Conservation (phyloP, 495 filamentous ascomycete species). For the Trichocladium uniseriatum region DNA sequence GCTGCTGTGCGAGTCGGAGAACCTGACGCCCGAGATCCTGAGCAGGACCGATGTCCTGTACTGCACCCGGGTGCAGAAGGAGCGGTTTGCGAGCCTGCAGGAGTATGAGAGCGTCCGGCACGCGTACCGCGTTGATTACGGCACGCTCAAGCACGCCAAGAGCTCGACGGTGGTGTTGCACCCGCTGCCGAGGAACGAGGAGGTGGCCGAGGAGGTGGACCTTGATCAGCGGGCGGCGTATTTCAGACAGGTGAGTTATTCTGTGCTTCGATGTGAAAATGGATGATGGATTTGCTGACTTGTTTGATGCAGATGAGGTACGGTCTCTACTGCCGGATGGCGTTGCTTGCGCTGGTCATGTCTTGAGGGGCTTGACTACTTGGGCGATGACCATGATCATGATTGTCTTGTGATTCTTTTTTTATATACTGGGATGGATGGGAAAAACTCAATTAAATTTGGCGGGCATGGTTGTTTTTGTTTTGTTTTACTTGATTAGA, state of each 20-base stretch:
- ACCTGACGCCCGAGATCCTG: conserved; percentile 76
- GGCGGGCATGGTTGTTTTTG: conserved; percentile 2
- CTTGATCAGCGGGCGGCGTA: conserved; percentile 95
- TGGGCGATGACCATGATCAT: neutral
- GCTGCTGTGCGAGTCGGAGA: conserved; percentile 60
- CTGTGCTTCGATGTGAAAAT: neutral
- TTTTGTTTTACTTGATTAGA: conserved; percentile 5
- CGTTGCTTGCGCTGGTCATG: conserved; percentile 86
- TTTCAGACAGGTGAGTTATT: conserved; percentile 84
- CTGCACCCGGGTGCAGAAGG: conserved; percentile 92
- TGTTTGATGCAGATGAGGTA: conserved; percentile 72
- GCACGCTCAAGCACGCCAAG: conserved; percentile 87
- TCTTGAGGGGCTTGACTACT: conserved; percentile 31
- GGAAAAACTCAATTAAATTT: neutral
- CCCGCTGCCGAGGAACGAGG: conserved; percentile 83
- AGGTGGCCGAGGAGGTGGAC: conserved; percentile 92
- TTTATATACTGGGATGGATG: conserved; percentile 6
- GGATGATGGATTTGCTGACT: conserved; percentile 27
- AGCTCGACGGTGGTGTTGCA: conserved; percentile 87
- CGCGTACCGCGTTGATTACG: conserved; percentile 77
- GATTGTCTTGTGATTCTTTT: neutral
- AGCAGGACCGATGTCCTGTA: conserved; percentile 82
- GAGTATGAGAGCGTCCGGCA: conserved; percentile 84
- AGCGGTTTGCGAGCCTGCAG: conserved; percentile 69
- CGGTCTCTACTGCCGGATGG: conserved; percentile 96